Conservation (phyloP, 495 filamentous ascomycete species). For the Astrothelium macrocarpum region DNA sequence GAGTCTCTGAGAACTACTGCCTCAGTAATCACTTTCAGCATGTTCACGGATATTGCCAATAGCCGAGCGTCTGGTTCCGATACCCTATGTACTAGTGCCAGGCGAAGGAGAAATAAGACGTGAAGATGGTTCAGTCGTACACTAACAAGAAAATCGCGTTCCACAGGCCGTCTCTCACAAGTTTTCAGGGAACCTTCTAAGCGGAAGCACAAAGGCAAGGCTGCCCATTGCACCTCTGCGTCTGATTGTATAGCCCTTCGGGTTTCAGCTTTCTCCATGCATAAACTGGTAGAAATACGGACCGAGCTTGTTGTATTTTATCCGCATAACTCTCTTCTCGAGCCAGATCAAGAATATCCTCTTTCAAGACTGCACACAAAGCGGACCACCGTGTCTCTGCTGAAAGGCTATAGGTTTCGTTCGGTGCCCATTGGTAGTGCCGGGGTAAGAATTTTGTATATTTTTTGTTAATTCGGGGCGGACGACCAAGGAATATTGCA, state of each 20-base stretch:
- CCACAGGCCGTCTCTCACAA: conserved; percentile 24
- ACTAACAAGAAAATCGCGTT: conserved; percentile 31
- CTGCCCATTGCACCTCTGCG: background rate
- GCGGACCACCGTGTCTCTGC: conserved; percentile 37
- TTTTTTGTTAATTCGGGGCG: conserved; percentile 34
- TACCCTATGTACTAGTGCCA: conserved; percentile 27
- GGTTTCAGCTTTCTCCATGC: background rate
- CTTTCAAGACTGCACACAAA: conserved; percentile 34
- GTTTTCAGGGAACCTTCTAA: conserved; percentile 21
- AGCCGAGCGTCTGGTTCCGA: conserved; percentile 31
- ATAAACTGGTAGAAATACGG: background rate
- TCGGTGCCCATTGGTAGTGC: conserved; percentile 17
- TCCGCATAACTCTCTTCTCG: conserved; percentile 28
- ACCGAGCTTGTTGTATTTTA: background rate
- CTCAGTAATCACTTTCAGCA: conserved; percentile 34
- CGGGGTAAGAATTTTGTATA: background rate
- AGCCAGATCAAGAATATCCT: conserved; percentile 34
- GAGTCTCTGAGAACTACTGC: conserved; percentile 33
- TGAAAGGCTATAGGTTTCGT: conserved; percentile 25
- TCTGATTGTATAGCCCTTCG: background rate
- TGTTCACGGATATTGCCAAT: conserved; percentile 29
- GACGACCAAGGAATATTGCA: conserved; percentile 38
- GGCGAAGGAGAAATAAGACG: conserved; percentile 33
- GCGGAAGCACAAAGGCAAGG: background rate
- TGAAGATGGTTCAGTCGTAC: conserved; percentile 37